Evolutionary conservation across 208 protist species (phyloP).

Genomic region (Strigomonas galati): DNA sequence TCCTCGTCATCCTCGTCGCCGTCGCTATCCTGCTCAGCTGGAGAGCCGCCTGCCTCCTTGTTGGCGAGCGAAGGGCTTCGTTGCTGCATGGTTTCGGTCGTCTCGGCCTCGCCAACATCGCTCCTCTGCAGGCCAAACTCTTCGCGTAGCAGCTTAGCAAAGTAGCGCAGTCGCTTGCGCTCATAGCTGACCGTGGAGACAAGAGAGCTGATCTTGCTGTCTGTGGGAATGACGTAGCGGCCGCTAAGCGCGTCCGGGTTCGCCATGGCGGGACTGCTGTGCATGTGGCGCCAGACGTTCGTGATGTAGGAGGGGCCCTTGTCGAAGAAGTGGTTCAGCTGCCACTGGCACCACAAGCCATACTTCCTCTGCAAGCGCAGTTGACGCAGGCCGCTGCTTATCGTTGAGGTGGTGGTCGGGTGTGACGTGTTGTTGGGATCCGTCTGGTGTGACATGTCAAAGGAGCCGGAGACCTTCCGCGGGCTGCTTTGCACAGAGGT

Average conservation of each 20-base stretch:
- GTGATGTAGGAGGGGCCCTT: conserved; percentile 2
- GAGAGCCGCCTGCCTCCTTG: neutral
- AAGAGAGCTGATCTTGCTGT: neutral
- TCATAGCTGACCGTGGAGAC: neutral
- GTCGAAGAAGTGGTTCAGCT: conserved; percentile 6
- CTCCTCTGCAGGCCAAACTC: conserved; percentile 1
- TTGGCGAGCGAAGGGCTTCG: too few relatives aligned
- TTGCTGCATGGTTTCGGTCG: neutral
- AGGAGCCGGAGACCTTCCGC: neutral
- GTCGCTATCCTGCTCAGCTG: neutral
- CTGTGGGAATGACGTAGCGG: conserved; percentile 6
- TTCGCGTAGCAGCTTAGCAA: neutral
- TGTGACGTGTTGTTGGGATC: neutral
- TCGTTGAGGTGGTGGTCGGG: neutral
- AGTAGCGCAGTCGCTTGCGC: neutral
- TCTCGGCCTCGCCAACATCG: neutral
- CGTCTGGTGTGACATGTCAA: neutral
- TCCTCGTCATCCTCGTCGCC: neutral
- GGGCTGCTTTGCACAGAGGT: neutral
- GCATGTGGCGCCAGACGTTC: conserved; percentile 1
- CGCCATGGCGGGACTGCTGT: neutral
- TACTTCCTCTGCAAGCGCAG: conserved; percentile 5
- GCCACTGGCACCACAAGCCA: conserved; percentile 6
- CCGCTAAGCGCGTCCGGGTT: conserved; percentile 4
- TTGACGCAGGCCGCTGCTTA: neutral